Conservation (phyloP, 2,329 filamentous ascomycete genomes). For the Alternaria novae-zelandiae region DNA sequence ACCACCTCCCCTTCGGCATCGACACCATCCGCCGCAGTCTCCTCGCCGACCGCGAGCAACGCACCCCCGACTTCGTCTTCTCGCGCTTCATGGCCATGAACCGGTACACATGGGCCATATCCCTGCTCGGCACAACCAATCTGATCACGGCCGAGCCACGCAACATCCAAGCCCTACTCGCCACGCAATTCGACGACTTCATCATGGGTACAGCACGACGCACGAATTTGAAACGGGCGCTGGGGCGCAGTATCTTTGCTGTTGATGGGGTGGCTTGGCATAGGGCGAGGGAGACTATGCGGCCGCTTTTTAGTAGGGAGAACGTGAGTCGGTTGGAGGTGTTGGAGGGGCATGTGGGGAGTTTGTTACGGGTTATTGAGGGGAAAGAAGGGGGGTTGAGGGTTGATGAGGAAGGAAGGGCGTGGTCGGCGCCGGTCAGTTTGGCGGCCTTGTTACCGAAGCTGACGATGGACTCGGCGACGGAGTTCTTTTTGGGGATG, state of each 20-base stretch:
- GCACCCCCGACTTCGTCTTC: constrained; percentile 4
- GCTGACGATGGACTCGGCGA: constrained; percentile 10
- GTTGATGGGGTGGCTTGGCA: constrained; percentile 9
- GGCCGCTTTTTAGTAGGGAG: constrained; percentile 6
- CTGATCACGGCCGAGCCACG: constrained; percentile 6
- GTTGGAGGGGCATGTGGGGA: constrained; percentile 2
- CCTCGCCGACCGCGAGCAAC: constrained; percentile 5
- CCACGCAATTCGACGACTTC: constrained; percentile 8
- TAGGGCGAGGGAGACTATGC: constrained; percentile 7
- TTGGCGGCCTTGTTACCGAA: constrained; percentile 1
- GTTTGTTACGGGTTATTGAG: background rate
- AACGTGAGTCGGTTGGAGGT: constrained; percentile 2
- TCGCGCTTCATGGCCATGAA: constrained; percentile 1
- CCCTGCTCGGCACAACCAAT: constrained; percentile 2
- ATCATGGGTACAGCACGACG: constrained; percentile 6
- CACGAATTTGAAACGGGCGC: constrained; percentile 3
- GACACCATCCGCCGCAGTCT: background rate
- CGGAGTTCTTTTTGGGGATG: constrained; percentile 1
- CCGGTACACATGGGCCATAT: constrained; percentile 4
- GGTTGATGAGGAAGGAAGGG: background rate
- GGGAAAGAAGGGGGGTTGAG: background rate
- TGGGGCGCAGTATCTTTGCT: constrained; percentile 13
- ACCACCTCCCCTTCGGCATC: constrained; percentile 2
- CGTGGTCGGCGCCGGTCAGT: constrained; percentile 3
- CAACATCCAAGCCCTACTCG: constrained; percentile 9